These are phyloP conservation scores for Phytophthora parvispora DNA, from an alignment of 352 stramenopile genomes.

Conservation along the genomic window DNA sequence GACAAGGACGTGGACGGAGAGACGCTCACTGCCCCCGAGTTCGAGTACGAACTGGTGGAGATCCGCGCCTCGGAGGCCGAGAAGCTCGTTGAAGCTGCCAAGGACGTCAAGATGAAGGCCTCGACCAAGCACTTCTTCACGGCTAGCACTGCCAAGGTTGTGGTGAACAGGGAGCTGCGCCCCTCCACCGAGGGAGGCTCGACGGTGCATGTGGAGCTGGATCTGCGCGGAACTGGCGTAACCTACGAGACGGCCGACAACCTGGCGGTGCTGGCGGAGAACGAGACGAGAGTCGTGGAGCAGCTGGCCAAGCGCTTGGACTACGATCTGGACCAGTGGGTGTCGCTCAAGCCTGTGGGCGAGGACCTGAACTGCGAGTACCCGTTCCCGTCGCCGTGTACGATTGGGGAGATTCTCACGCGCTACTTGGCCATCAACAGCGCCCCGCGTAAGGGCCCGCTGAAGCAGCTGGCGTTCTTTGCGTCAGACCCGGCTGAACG, in stretches of 20 bases:
- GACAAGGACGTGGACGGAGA: conserved; percentile 5
- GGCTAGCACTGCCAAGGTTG: conserved; percentile 82
- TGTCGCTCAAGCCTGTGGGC: conserved; percentile 76
- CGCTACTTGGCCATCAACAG: conserved; percentile 96
- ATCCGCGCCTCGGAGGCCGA: conserved; percentile 40
- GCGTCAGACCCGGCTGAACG: conserved; percentile 67
- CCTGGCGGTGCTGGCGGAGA: conserved; percentile 94
- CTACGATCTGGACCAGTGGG: conserved; percentile 93
- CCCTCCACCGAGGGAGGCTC: conserved; percentile 78
- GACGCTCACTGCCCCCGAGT: conserved; percentile 49
- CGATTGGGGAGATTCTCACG: conserved; percentile 92
- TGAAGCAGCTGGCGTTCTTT: conserved; percentile 90
- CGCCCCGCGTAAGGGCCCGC: conserved; percentile 82
- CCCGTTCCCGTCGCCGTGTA: conserved; percentile 97
- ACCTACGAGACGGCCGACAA: conserved; percentile 97
- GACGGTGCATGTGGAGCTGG: conserved; percentile 93
- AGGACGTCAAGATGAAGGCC: conserved; percentile 65
- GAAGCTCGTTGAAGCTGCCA: conserved; percentile 7
- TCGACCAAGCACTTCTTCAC: conserved; percentile 95
- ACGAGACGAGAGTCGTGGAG: conserved; percentile 84
- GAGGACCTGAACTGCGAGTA: conserved; percentile 66
- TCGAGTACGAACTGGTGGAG: conserved; percentile 69
- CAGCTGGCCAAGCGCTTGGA: conserved; percentile 84
- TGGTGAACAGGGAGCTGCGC: conserved; percentile 94
- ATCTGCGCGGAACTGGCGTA: conserved; percentile 84